Percentiles rank a stretch among this genome's conserved stretches.
Evolutionary conservation across 345 rosid genomes (phyloP).

Genomic region (Acer yangbiense): DNA sequence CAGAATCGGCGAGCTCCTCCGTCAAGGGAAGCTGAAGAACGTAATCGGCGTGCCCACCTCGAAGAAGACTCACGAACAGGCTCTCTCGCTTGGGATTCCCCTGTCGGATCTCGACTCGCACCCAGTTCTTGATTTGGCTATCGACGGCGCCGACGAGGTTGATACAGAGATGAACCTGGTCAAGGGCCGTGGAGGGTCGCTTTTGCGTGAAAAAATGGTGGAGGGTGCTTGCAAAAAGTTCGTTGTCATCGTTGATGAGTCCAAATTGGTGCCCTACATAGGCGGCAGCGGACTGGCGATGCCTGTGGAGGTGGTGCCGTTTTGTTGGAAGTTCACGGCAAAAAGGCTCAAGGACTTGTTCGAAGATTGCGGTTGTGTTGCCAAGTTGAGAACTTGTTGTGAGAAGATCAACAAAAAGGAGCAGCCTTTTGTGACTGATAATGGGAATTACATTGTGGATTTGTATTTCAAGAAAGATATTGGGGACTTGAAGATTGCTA

Average conservation of each 20-base stretch:
- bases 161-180: slow-evolving; percentile 78
- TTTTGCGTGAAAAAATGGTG: slow-evolving; percentile 91
- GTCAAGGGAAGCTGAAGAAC: slow-evolving; percentile 65
- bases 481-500: slow-evolving; percentile 70
- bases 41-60: slow-evolving; percentile 90
- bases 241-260: slow-evolving; percentile 73
- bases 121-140: slow-evolving; percentile 74
- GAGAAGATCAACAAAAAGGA: slow-evolving; percentile 12
- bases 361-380: slow-evolving; percentile 60
- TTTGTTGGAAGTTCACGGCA: slow-evolving; percentile 78
- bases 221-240: slow-evolving; percentile 81
- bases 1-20: slow-evolving; percentile 78
- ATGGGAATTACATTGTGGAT: slow-evolving; percentile 80
- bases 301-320: slow-evolving; percentile 87
- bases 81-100: slow-evolving; percentile 79
- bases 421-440: slow-evolving; percentile 74
- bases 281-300: slow-evolving; percentile 81
- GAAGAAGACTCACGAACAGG: slow-evolving; percentile 70
- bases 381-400: slow-evolving; percentile 45
- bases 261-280: slow-evolving; percentile 58
- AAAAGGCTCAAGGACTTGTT: slow-evolving; percentile 52
- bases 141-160: slow-evolving; percentile 98
- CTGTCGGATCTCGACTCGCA: slow-evolving; percentile 76
- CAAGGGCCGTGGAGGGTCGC: slow-evolving; percentile 92
- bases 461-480: slow-evolving; percentile 70